These are phyloP conservation scores for Leccinum incarnatum DNA, from an alignment of 768 basidiomycete species.

Conservation along the genomic window DNA sequence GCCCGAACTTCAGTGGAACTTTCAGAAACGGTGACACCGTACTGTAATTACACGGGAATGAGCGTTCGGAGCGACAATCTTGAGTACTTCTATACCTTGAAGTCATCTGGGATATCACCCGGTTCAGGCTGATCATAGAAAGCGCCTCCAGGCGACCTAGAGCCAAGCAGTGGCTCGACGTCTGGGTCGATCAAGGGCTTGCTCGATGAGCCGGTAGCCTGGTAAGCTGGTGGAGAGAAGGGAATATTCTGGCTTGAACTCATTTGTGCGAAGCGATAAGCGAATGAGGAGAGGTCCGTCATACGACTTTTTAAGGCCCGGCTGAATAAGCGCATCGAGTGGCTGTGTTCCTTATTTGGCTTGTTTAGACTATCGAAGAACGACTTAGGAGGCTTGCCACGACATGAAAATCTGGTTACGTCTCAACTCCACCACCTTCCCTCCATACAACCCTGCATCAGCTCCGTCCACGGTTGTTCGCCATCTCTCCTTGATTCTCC, in stretches of 20 bases:
- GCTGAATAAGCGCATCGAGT: conserved; percentile 27
- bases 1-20: conserved; percentile 74
- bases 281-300: conserved; percentile 5
- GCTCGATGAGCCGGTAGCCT: conserved; percentile 38
- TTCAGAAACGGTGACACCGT: conserved; percentile 78
- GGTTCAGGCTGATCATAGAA: conserved; percentile 70
- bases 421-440: not conserved
- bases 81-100: conserved; percentile 61
- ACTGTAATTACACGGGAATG: conserved; percentile 41
- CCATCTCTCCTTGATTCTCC: conserved; percentile 3
- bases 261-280: conserved; percentile 42
- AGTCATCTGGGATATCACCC: conserved; percentile 87
- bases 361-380: not conserved
- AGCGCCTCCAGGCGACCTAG: conserved; percentile 46
- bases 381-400: not conserved
- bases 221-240: conserved; percentile 59
- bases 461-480: conserved; percentile 7
- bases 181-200: conserved; percentile 33
- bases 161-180: conserved; percentile 57
- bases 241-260: conserved; percentile 50
- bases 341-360: conserved; percentile 22
- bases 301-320: conserved; percentile 10
- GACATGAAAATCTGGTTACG: not conserved
- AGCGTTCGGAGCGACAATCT: conserved; percentile 1
- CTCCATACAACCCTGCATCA: not conserved